Base-by-base conservation (phyloP, 2,329 filamentous ascomycete species). In the Cladophialophora exuberans region DNA sequence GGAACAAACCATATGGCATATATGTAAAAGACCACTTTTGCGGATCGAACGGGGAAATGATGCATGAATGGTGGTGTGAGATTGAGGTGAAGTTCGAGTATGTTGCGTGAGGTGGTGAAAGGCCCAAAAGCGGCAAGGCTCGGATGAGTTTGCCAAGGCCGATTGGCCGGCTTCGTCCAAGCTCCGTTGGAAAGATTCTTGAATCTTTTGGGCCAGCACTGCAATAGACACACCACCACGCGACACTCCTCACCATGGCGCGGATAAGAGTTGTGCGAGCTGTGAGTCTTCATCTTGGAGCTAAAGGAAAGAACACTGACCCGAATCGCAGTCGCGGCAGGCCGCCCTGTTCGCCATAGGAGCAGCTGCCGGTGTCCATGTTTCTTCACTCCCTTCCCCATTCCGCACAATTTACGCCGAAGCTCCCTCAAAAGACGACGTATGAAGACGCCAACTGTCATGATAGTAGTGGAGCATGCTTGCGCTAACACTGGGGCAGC, bases 371-470 rank as follows among this genome's bases (percentile, higher is more conserved):
- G 52, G 50, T 42, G 54, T 60, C 13, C 55, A 59, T 55, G 44
- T 45, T 35, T 44, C 54, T 23, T 33, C 50, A 11, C 70, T 72
- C 63, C 73, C 73, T 51, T 49, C 46, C n/a, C 46, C 46, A n/a
- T 70, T 70, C 58, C 69, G 68, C 52, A 74, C 69, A 53, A 72
- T 68, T 23, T 73, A 69, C 58, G 75, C 75, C 52, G 75, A 77
- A 65, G 70, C 70, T 53, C 71, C 73, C 47, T 62, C 62, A 33
- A 67, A 73, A 28, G 57, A 59, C 26, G 45, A 57, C 33, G 72
- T 72, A 71, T 35, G 20, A 23, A n/a, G 31, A 23, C 6, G 18
- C 2, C 10, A 30, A 3, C n/a, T 41, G 23, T 3, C 11, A 0
- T 18, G 3, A 26, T 4, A 7, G 2, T 15, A 1, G 20, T 25